Conservation (phyloP, 139 green algal species). For the Eudorina sp. region DNA sequence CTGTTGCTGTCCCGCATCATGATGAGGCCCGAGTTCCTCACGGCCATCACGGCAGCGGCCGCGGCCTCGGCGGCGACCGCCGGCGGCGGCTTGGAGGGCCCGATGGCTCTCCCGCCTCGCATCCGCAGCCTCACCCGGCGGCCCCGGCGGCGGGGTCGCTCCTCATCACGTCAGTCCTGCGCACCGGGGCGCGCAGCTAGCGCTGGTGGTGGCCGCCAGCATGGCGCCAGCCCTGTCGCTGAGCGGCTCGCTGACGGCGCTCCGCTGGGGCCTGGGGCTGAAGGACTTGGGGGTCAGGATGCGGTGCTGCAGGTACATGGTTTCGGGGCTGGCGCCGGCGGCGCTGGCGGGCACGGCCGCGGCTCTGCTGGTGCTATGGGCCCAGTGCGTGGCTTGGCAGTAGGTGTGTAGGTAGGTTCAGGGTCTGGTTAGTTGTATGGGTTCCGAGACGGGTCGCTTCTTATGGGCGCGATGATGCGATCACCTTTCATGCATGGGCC, state of each 20-base stretch:
- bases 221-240: slow-evolving; percentile 27
- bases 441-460: too few relatives aligned
- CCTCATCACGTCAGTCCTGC: background rate
- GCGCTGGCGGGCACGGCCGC: background rate
- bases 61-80: background rate
- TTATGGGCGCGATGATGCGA: too few relatives aligned
- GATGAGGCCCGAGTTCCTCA: background rate
- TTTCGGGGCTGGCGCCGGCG: slow-evolving; percentile 24
- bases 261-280: slow-evolving; percentile 40
- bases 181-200: background rate
- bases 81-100: too few relatives aligned
- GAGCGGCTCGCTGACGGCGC: slow-evolving; percentile 16
- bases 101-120: too few relatives aligned
- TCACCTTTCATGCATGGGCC: too few relatives aligned
- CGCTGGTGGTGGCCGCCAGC: background rate
- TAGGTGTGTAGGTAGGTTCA: background rate
- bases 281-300: background rate
- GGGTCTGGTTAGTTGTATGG: too few relatives aligned
- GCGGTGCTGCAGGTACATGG: slow-evolving; percentile 28
- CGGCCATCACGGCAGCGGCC: background rate
- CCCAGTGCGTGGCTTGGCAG: background rate
- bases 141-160: too few relatives aligned
- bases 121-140: too few relatives aligned
- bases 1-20: slow-evolving; percentile 26
- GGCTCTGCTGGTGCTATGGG: slow-evolving; percentile 43